Evolutionary conservation across 345 rosid genomes (phyloP), one percentile per base, ranked within the genome.

Genomic region (Citrus unshiu): DNA sequence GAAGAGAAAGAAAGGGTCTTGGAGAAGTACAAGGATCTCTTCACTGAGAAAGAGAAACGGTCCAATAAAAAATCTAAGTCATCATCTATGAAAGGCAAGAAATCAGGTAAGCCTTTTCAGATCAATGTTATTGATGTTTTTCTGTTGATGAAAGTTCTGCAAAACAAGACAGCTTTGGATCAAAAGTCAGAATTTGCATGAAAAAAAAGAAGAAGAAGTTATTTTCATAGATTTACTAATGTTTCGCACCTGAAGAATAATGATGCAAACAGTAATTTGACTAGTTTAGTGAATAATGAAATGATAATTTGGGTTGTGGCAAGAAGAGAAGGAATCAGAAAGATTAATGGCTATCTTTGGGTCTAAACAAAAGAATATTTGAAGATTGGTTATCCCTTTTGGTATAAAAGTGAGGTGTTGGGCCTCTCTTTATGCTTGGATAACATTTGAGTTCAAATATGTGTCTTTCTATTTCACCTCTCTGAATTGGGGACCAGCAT

Each of bases 1-100:
- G 92, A 95, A 73, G 96, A 95, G 67, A 93, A 89, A 81, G 89
- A 90, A 35, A 84, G 89, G 70, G 80, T 92, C 32, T 9, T 89
- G 77, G 84, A 85, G 24, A 95, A 89, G 88, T 95, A 90, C 82
- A 82, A 86, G 65, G 70, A 88, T 80, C 85, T 92, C 70, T 86
- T 90, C 71, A 73, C 75, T 3, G 84, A 84, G 66, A 67, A 73
- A 54, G 54, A 68, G 56, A 76, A 76, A 72, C 49, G 66, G 63
- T 61, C 69, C 24, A 60, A 13, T 58, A 83, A 73, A 72, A 90
- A 82, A 67, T 78, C 83, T 71, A 83, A 74, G 58, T 75, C 77
- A 76, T 76, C 84, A 18, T 70, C 65, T 7, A 86, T 85, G 88
- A 84, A 84, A 78, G 87, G 77, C 60, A 90, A 81, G 76, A 85